Evolutionary conservation across 1,139 yeast species (phyloP).

Genomic region (Yamadazyma friedrichii): DNA sequence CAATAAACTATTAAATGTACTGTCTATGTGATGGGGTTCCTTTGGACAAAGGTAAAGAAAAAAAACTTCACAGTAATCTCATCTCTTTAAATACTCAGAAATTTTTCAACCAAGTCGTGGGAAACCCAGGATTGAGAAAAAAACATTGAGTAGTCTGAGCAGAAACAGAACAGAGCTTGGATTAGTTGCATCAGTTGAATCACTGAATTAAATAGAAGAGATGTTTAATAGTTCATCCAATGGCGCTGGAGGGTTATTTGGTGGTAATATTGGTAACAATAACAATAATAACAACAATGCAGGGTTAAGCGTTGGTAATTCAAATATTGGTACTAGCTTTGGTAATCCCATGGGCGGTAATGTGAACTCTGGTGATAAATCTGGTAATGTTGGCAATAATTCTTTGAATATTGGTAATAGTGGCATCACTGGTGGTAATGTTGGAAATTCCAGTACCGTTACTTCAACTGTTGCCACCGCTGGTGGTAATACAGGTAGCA

Average conservation of each 20-base stretch:
- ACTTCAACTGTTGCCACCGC: too few relatives aligned
- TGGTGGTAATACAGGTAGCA: not conserved
- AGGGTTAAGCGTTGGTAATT: not conserved
- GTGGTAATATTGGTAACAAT: not conserved
- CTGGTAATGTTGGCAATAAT: too few relatives aligned
- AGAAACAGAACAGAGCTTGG: too few relatives aligned
- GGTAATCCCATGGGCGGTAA: not conserved
- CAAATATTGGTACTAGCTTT: not conserved
- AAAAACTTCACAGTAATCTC: conserved; percentile 12
- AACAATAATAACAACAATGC: not conserved
- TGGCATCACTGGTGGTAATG: too few relatives aligned
- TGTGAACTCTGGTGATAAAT: not conserved
- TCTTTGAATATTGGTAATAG: not conserved
- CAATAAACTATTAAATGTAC: conserved; percentile 29
- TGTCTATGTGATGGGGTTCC: conserved; percentile 54
- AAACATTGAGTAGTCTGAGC: too few relatives aligned
- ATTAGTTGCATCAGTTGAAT: too few relatives aligned
- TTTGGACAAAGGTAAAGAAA: conserved; percentile 49
- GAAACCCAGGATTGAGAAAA: too few relatives aligned
- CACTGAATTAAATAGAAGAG: too few relatives aligned
- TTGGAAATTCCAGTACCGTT: too few relatives aligned
- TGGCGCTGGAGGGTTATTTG: not conserved
- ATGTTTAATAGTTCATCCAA: too few relatives aligned
- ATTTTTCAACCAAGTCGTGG: not conserved
- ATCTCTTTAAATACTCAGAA: not conserved